Evolutionary conservation across 1,284 basidiomycete species (phyloP), one percentile per base, ranked within the genome.

Genomic region (Sporisorium scitamineum): DNA sequence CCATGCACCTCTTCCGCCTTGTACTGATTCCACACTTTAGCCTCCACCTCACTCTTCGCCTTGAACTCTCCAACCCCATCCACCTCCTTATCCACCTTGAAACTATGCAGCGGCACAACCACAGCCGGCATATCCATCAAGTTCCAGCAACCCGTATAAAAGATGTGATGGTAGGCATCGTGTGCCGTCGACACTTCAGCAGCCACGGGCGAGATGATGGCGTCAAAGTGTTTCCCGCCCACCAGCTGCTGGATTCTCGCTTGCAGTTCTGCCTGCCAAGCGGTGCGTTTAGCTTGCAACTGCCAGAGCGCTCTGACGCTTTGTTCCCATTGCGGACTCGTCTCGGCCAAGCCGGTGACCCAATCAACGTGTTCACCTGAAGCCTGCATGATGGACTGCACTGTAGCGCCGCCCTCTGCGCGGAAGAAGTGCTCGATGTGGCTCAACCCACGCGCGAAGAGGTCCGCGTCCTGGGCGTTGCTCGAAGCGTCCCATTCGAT

Each of bases 401-500:
- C 58, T 5, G 68, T 64, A 1, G 56, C 60, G 8, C 78, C 75
- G 8, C 78, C 78, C 37, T 78, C 78, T 6, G 76, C 76, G 18
- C 69, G 61, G 69, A 79, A 79, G 54, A 79, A 78, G 4, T 55
- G 13, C 18, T 50, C 63, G 32, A 75, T 61, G 22, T 61, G 54
- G 2, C 14, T 10, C 31, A 53, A 29, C 0, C 70, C 76, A 14
- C 57, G 50, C 20, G 16, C 5, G 31, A 78, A 75, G 14, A 79
- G 61, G 11, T 71, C 61, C 1, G 70, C 24, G 26, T 75, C 72
- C 16, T 51, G 29, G 2, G 62, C 48, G 11, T 39, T 31, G n/a
- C 34, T 20, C 18, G 66, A 66, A 0, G 69, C 63, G 44, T 81
- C 79, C 89, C 89, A 90, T 66, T 88, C 80, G 42, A 88, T 76